phyloP scores from a whole-genome alignment of 2,329 filamentous ascomycete species.

The Tolypocladium capitatum region DNA sequence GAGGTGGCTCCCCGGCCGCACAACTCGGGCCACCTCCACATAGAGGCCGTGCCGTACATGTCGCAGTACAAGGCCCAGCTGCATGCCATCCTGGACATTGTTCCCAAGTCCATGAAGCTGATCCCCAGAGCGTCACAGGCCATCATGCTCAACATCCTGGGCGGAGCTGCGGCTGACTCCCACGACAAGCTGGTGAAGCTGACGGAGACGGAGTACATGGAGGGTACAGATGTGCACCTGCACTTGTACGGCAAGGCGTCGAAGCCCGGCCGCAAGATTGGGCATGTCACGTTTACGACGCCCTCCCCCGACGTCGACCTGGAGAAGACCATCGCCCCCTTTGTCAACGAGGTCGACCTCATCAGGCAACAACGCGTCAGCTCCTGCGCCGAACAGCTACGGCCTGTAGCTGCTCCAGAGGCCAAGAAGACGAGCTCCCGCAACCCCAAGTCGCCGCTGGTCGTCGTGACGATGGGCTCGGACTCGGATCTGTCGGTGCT shows the following conservation, averaged over 20 bases:
- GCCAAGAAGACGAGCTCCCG: slow-evolving; percentile 8
- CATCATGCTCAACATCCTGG: slow-evolving; percentile 75
- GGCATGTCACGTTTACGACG: slow-evolving; percentile 75
- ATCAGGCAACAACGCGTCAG: slow-evolving; percentile 43
- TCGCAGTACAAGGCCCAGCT: slow-evolving; percentile 86
- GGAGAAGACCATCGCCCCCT: slow-evolving; percentile 44
- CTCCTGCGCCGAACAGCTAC: slow-evolving; percentile 23
- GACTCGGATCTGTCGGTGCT: slow-evolving; percentile 63
- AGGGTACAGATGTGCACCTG: slow-evolving; percentile 41
- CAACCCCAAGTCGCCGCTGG: slow-evolving; percentile 35
- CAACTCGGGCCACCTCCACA: slow-evolving; percentile 92
- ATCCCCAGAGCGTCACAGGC: slow-evolving; percentile 34
- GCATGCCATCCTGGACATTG: slow-evolving; percentile 63
- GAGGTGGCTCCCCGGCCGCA: slow-evolving; percentile 74
- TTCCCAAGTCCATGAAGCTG: slow-evolving; percentile 42
- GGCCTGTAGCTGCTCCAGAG: slow-evolving; percentile 11
- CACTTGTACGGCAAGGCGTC: slow-evolving; percentile 90
- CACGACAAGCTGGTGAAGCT: slow-evolving; percentile 40
- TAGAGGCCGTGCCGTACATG: slow-evolving; percentile 73
- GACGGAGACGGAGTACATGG: slow-evolving; percentile 28
- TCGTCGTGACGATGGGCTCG: slow-evolving; percentile 75
- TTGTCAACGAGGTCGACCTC: slow-evolving; percentile 51
- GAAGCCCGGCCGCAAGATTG: slow-evolving; percentile 84
- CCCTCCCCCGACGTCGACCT: slow-evolving; percentile 53
- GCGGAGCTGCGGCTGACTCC: slow-evolving; percentile 50